Base-by-base conservation (phyloP, 2,329 filamentous ascomycete genomes). In the Lachnellula hyalina region DNA sequence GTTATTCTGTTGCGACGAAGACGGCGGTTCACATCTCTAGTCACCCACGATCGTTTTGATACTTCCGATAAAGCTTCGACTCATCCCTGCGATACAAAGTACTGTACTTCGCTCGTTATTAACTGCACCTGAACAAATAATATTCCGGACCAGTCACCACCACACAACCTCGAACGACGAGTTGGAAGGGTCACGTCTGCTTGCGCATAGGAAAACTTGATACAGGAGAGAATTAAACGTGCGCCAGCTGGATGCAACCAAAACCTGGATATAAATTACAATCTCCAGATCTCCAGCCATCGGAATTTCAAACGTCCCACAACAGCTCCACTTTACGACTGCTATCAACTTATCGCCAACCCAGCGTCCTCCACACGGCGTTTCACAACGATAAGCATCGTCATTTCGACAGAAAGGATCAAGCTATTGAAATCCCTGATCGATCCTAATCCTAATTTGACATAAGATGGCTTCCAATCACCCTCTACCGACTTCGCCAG, bases 401-500 rank as follows among this genome's bases (percentile, higher is more conserved):
- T 45, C 51, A 55, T 56, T 51, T 42, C 53, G n/a, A 46, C 44
- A 46, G 8, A 42, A 46, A 46, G 23, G 44, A 25, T 46, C 44
- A 46, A 48, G 53, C 47, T 56, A 54, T 52, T 42, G 47, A 40
- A 38, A 49, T 17, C 32, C 49, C 46, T 47, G 23, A 32, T 11
- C 42, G 15, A 51, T 48, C 47, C 55, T 54, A 49, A 50, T 40
- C 41, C 38, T 47, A 49, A 36, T 38, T 50, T 53, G 36, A 51
- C 50, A 40, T 49, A 71, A 67, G 55, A 72, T 72, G 71, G 67
- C 67, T 61, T 64, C 67, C 52, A 64, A 55, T 54, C 65, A 70
- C 54, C 67, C 66, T 25, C 63, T 69, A 42, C 68, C 70, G 52
- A 47, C 65, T 47, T 57, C 65, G 42, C 64, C 68, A 49, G 66